Conservation (phyloP, 2,329 filamentous ascomycete species). For the Periglandula ipomoeae region DNA sequence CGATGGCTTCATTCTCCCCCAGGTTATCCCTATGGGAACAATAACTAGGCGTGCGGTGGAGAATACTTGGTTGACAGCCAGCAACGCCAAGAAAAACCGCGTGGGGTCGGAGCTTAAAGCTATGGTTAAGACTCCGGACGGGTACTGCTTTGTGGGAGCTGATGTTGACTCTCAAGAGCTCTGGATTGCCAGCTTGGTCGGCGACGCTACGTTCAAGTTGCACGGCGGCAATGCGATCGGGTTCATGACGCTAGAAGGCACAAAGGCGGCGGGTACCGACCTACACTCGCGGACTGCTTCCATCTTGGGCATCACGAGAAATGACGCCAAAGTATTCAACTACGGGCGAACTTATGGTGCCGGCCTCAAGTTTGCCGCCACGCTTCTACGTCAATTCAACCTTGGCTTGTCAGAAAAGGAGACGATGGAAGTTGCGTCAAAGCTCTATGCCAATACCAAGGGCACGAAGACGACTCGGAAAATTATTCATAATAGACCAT, state of each 20-base stretch:
- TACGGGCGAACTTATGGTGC: slow-evolving; percentile 99
- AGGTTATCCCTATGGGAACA: slow-evolving; percentile 97
- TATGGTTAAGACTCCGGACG: slow-evolving; percentile 86
- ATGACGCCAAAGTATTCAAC: slow-evolving; percentile 96
- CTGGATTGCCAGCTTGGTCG: slow-evolving; percentile 94
- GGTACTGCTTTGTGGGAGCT: slow-evolving; percentile 89
- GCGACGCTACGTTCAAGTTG: slow-evolving; percentile 87
- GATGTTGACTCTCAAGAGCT: slow-evolving; percentile 96
- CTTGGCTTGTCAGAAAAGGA: slow-evolving; percentile 70
- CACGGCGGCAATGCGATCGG: slow-evolving; percentile 96
- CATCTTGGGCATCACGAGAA: slow-evolving; percentile 88
- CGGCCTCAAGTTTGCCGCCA: slow-evolving; percentile 85
- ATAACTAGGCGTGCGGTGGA: slow-evolving; percentile 91
- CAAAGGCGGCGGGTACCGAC: slow-evolving; percentile 88
- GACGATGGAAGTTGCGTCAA: slow-evolving; percentile 66
- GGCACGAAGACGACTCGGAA: slow-evolving; percentile 76
- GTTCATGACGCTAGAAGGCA: slow-evolving; percentile 97
- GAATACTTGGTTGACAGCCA: slow-evolving; percentile 96
- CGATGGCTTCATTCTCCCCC: slow-evolving; percentile 78
- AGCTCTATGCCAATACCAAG: slow-evolving; percentile 83
- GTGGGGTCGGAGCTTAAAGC: slow-evolving; percentile 96
- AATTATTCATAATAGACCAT: slow-evolving; percentile 60
- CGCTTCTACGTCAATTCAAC: slow-evolving; percentile 88
- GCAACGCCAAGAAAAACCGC: slow-evolving; percentile 91
- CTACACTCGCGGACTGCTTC: slow-evolving; percentile 86